Base-by-base conservation (phyloP, 202 grass and related monocot species). In the Eragrostis tef region DNA sequence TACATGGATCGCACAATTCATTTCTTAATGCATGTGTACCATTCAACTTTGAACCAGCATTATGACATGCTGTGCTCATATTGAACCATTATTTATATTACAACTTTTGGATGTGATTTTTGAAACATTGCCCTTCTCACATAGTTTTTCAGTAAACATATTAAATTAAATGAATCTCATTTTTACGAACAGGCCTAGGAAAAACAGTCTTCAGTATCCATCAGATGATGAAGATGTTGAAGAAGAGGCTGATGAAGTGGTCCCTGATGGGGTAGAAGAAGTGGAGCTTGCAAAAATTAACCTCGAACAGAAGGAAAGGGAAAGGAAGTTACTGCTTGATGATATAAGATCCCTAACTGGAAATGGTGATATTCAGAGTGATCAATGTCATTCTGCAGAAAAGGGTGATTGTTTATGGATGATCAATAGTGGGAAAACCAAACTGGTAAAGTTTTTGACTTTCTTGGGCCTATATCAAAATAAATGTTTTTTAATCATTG, bases 251-350 rank as follows among this genome's bases (percentile, higher is more conserved):
- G 88, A 96, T 71, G 84, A 93, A 83, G 85, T 99, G 67, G 96
- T 95, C 53, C 96, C 93, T 60, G 96, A 95, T 91, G 96, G 96
- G 85, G 96, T 99, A 25, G 93, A 99, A 90, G 96, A 99, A 88
- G 96, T 99, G 79, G 96, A 99, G 34, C 96, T 99, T 82, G 96
- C 96, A 56, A 99, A 86, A 83, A 90, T 99, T 88, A 91, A 85
- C 57, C 87, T 96, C 1, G 96, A 99, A 86, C 70, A 91, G 82
- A 91, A 12, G 56, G 93, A 90, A 84, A 93, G 96, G 80, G 96
- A 99, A 64, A 93, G 83, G 41, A 99, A 95, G 74, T 86, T 99
- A 79, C 67, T 95, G 51, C 90, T 96, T 65, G 86, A 94, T 69
- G 96, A 99, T 83, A 90, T 95, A 76, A 93, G 91, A 86, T 93